Base-by-base conservation (phyloP, 208 protist genomes). In the Ichthyophonus hoferi region DNA sequence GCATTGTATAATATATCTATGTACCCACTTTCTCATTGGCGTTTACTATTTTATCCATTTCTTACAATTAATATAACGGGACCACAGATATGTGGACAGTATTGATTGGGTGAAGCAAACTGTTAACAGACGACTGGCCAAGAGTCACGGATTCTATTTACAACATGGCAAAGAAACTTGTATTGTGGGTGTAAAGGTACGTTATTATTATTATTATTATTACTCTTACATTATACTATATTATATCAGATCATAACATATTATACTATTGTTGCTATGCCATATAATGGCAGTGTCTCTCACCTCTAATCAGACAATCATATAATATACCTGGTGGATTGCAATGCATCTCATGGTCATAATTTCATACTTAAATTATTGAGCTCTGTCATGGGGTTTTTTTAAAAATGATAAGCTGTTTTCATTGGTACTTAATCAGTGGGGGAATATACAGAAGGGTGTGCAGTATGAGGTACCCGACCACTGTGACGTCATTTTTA, bases 141-240 rank as follows among this genome's bases (percentile, higher is more conserved):
- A 94, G 67, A 88, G 91, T 1, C 93, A 95, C 89, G 93, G 93
- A 33, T 95, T 91, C 87, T 95, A 95, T 79, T 78, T 95, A 33
- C 93, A 95, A 89, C 93, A 95, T 87, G 93, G 89, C 1, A 95
- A 95, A 77, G 93, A 95, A 79, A 94, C 92, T 37, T 95, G 93
- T 83, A 40, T 95, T 7, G 91, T 95, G 7, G 93, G 92, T 34
- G 14, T 79, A 17, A 94, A 94, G 89, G 92, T 93, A 41, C 41
- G 17, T 50, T 86, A 34, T 35, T n/a, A 12, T 85, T 85, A 14
- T 12, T 79, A 12, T 79, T 37, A 14, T 17, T 37, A 79, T 12
- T 79, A 38, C 3, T 37, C 7, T 79, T 79, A n/a, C 34, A n/a
- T 17, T 31, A 17, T 7, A 35, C 38, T 0, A n/a, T n/a, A n/a